phyloP scores from a whole-genome alignment of 1,284 basidiomycete genomes.

The Irpex lacteus region DNA sequence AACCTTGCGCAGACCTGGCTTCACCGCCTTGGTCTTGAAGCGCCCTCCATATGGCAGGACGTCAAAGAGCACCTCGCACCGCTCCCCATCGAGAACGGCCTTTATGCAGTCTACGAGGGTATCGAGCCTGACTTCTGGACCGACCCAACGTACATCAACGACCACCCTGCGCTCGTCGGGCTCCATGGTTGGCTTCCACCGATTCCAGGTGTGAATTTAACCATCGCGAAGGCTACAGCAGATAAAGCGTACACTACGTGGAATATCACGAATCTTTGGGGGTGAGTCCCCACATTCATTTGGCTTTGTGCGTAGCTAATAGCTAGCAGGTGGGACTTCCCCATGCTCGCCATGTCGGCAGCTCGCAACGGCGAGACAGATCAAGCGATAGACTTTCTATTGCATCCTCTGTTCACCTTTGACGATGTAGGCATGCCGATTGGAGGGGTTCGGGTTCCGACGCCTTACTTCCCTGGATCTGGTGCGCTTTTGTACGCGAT shows the following conservation, averaged over 20 bases:
- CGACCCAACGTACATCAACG: slow-evolving; percentile 46
- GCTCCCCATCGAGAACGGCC: slow-evolving; percentile 46
- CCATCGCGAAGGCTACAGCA: slow-evolving; percentile 45
- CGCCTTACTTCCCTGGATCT: slow-evolving; percentile 60
- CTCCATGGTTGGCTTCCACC: slow-evolving; percentile 57
- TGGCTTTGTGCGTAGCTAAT: too few relatives aligned
- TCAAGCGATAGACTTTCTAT: slow-evolving; percentile 52
- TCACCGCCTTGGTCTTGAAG: slow-evolving; percentile 36
- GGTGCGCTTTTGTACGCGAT: slow-evolving; percentile 50
- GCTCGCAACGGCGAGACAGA: slow-evolving; percentile 48
- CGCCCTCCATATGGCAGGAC: slow-evolving; percentile 40
- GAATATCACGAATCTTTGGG: slow-evolving; percentile 57
- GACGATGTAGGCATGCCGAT: slow-evolving; percentile 61
- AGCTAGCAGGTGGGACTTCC: slow-evolving; percentile 53
- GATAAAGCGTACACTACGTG: slow-evolving; percentile 53
- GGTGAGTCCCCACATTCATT: slow-evolving; percentile 31
- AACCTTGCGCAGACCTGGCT: slow-evolving; percentile 49
- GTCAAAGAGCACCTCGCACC: slow-evolving; percentile 47
- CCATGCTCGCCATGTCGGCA: slow-evolving; percentile 61
- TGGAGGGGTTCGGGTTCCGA: slow-evolving; percentile 56
- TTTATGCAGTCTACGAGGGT: slow-evolving; percentile 56
- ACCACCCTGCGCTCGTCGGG: slow-evolving; percentile 57
- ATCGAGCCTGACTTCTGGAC: slow-evolving; percentile 52
- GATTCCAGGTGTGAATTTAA: slow-evolving; percentile 44
- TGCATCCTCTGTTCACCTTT: slow-evolving; percentile 52